Evolutionary conservation across 1,284 basidiomycete genomes (phyloP), one percentile per base, ranked within the genome.

Genomic region (Cronartium quercuum): DNA sequence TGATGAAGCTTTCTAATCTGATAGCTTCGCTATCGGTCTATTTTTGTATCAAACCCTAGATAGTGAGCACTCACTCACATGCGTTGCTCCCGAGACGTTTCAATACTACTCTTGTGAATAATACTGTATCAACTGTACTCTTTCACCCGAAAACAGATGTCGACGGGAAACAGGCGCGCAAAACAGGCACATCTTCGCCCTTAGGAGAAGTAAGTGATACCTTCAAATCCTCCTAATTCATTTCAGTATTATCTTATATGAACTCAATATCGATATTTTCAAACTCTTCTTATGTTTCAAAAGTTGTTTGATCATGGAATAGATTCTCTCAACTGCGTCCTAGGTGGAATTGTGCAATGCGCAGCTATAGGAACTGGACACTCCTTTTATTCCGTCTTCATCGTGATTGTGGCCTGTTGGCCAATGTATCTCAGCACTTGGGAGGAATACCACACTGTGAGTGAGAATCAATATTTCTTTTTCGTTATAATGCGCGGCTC

Each of bases 371-470:
- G 62, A 2, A 55, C 63, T 24, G 69, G 69, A 38, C 62, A 73
- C 51, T 73, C 69, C 18, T 57, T 73, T 38, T 73, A 73, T 66
- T 44, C 69, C 24, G 69, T 73, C 18, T 73, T 73, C 18, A 65
- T 73, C 57, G 40, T 73, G 60, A 12, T 73, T 24, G 63, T 73
- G 40, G 62, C 69, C 24, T 73, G 69, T 42, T 73, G 69, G 69
- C 69, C 69, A 40, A 73, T 73, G 69, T 73, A 73, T 41, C 63
- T 73, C 9, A 73, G 69, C 41, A 73, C 69, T 7, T 73, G 69
- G 69, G 69, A 73, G 34, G 69, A 73, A 41, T 73, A 73, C 58
- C 69, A 73, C 60, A 73, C 69, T 51, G 69, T 73, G 12, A 40
- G 62, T 65, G 10, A n/a, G 18, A 55, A 3, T 55, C n/a, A 13